Base-by-base conservation (phyloP, 257 asterid genomes). In the Nicotiana tabacum region DNA sequence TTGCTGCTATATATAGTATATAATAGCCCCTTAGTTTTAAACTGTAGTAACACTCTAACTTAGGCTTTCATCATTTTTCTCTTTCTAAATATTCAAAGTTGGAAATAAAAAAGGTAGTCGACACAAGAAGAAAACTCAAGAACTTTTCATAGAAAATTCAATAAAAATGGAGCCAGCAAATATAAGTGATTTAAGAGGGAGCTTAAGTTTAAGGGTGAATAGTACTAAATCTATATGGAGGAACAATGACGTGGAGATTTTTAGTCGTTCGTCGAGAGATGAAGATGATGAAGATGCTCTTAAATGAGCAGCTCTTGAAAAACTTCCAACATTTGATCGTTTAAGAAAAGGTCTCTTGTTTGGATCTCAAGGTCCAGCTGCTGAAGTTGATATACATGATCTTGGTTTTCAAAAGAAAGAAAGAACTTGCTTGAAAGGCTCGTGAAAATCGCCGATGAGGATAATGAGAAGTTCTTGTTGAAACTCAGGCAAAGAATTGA, bases 401-500 rank as follows among this genome's bases (percentile, higher is more conserved):
- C 29, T 72, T 72, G 61, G 37, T 72, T 46, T 21, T 72, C 78
- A 46, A 4, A 46, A 4, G 87, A 84, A 43, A 92, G 90, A 83
- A 88, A 78, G 84, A 87, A 85, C 81, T 35, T 92, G 82, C 88
- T 93, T 1, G 93, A 93, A 77, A 89, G 92, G 58, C 77, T 93
- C 72, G 92, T 92, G 53, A 89, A 82, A 24, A 86, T 78, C 46
- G 92, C 92, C 1, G 93, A 92, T 30, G 95, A 91, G 30, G 97
- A 93, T 77, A 92, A 93, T 37, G 97, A 92, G 84, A 90, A 87
- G 86, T 92, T 93, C 85, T 77, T 92, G 85, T 46, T 82, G 35
- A 92, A 89, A 82, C 94, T 89, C 82, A 88, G 86, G 70, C 85
- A 90, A 37, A 87, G 97, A 56, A 77, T 91, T 70, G 93, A 93